phyloP scores from a whole-genome alignment of 164 flowering plant genomes.

The Annona squamosa region DNA sequence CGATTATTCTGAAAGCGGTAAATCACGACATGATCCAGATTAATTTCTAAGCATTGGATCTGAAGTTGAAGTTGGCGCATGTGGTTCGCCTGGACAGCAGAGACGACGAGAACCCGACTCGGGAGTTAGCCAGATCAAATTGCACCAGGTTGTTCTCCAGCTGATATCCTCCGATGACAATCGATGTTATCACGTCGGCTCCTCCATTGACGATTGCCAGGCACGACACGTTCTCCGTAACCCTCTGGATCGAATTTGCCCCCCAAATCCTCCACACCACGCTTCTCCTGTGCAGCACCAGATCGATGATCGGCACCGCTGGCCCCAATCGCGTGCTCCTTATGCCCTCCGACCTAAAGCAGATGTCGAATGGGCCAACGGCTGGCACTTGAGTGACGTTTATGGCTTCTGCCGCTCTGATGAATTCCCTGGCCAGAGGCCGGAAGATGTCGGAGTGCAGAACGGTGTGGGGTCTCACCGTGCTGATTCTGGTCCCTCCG shows the following conservation, averaged over 20 bases:
- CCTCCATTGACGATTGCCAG: slow-evolving; percentile 41
- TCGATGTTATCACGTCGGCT: slow-evolving; percentile 10
- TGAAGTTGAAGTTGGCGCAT: slow-evolving; percentile 35
- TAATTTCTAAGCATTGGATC: slow-evolving; percentile 6
- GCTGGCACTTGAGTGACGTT: slow-evolving; percentile 18
- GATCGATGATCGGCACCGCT: slow-evolving; percentile 29
- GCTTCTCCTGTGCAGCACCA: slow-evolving; percentile 27
- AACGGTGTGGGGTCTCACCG: slow-evolving; percentile 39
- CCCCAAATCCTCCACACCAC: slow-evolving; percentile 37
- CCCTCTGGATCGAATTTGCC: slow-evolving; percentile 34
- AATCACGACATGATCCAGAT: too few species aligned
- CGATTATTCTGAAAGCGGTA: too few species aligned
- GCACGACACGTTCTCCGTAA: slow-evolving; percentile 23
- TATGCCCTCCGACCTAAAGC: slow-evolving; percentile 25
- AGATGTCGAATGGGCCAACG: slow-evolving; percentile 35
- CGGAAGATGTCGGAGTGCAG: slow-evolving; percentile 31
- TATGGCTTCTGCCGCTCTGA: slow-evolving; percentile 1
- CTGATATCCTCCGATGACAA: slow-evolving; percentile 36
- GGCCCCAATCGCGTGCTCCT: slow-evolving; percentile 12
- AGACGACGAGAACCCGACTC: slow-evolving; percentile 41
- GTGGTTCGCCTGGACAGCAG: slow-evolving; percentile 21
- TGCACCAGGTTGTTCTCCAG: slow-evolving; percentile 33
- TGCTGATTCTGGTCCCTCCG: slow-evolving; percentile 40
- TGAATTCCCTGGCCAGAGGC: slow-evolving; percentile 19
- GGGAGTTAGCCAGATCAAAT: slow-evolving; percentile 33